phyloP scores from a whole-genome alignment of 1,284 basidiomycete species.

The Xanthoconium separans region DNA sequence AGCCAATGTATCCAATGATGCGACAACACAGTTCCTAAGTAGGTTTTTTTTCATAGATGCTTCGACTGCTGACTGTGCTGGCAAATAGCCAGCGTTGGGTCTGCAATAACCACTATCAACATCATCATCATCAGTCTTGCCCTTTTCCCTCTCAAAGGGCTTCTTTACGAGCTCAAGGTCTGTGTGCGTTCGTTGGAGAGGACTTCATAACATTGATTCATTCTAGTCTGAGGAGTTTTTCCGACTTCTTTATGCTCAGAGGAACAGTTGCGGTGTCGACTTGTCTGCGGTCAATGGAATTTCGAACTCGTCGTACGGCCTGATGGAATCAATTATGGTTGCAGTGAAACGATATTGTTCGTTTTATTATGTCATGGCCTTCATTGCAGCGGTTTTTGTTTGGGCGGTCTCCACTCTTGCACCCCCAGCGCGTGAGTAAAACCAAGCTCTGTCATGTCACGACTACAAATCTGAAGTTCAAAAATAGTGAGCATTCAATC shows the following conservation, averaged over 20 bases:
- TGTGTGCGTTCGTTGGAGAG: background rate
- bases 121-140: conserved; percentile 14
- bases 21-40: conserved; percentile 6
- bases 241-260: conserved; percentile 6
- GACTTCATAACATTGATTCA: background rate
- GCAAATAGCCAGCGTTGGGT: conserved; percentile 7
- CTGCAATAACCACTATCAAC: conserved; percentile 11
- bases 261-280: background rate
- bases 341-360: conserved; percentile 4
- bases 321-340: conserved; percentile 7
- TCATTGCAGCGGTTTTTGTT: conserved; percentile 2
- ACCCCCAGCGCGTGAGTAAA: conserved; percentile 11
- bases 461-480: background rate
- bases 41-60: background rate
- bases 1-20: background rate
- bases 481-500: conserved; percentile 12
- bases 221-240: conserved; percentile 17
- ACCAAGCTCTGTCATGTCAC: background rate
- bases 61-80: background rate
- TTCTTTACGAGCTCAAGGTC: conserved; percentile 13
- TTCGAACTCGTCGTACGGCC: conserved; percentile 8
- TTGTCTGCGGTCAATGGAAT: conserved; percentile 10
- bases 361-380: conserved; percentile 6
- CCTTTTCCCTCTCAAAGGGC: conserved; percentile 5
- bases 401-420: conserved; percentile 11